Evolutionary conservation across 352 stramenopile species (phyloP), one percentile per base, ranked within the genome.

Genomic region (Globisporangium nodosum): DNA sequence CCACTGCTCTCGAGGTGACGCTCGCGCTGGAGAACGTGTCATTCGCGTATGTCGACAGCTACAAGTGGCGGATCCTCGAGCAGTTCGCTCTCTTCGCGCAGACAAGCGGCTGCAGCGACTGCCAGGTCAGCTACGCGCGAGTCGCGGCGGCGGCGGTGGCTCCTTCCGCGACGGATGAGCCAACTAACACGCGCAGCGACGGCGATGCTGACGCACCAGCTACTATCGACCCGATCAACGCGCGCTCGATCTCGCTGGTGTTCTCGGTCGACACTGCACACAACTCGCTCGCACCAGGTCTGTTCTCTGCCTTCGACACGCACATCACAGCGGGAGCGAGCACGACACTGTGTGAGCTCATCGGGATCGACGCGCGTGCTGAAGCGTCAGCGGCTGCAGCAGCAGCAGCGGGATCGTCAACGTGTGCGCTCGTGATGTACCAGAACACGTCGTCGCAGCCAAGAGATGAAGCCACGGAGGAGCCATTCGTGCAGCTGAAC

Each of bases 401-500:
- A 5, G 24, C 37, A 5, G 21, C 3, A n/a, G 13, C 2, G 1
- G 37, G n/a, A 35, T 49, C 47, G 42, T 48, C n/a, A 8, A 53
- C 20, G 15, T 51, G 35, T 3, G 20, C 53, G 42, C 24, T 58
- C 3, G 12, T 7, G 20, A 46, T 18, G 20, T 61, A 40, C 6
- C 48, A 49, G 18, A 47, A 51, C 39, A 37, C 30, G 16, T 30
- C 52, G 20, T 11, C 52, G 0, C 18, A 46, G 15, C n/a, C 37
- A 24, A 39, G 13, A 15, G 6, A 1, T 11, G n/a, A 27, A 7
- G 21, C 8, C 37, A 20, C 2, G 3, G 16, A 20, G n/a, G 52
- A 56, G 37, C 58, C 52, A 40, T 35, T 63, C 20, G 58, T 73
- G 21, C n/a, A 30, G 24, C 46, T 69, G 5, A 52, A 54, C 3